phyloP scores from a whole-genome alignment of 2,329 filamentous ascomycete genomes.

The Paecilomyces sp. region DNA sequence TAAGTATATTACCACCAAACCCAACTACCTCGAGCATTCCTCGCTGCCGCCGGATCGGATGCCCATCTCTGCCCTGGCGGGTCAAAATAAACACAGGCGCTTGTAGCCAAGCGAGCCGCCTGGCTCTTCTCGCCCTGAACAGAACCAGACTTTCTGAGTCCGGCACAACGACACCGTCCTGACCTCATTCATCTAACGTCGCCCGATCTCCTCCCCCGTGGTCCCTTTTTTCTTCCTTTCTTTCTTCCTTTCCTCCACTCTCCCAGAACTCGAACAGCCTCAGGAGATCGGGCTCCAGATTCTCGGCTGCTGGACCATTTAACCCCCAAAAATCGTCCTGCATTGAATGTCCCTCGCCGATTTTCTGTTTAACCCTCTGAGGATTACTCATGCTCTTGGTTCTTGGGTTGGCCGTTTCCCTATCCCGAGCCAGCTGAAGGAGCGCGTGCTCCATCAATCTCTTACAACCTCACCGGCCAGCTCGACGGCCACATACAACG shows the following conservation, averaged over 20 bases:
- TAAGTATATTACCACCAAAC: neutral
- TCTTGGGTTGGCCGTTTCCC: neutral
- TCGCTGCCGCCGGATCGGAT: neutral
- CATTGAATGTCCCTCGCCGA: neutral
- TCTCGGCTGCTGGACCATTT: neutral
- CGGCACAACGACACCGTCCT: neutral
- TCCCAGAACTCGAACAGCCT: constrained; percentile 3
- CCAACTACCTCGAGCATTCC: neutral
- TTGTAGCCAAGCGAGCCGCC: constrained; percentile 15
- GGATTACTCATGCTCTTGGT: neutral
- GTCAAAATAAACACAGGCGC: constrained; percentile 28
- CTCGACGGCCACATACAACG: neutral
- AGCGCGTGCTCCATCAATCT: neutral
- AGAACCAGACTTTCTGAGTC: neutral
- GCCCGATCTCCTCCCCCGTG: neutral
- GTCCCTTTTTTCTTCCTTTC: constrained; percentile 5
- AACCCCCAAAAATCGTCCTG: neutral
- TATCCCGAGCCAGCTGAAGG: neutral
- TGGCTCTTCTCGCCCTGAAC: constrained; percentile 4
- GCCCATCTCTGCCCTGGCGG: constrained; percentile 12
- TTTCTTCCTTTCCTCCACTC: constrained; percentile 4
- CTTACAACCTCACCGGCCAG: constrained; percentile 1
- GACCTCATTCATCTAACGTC: neutral
- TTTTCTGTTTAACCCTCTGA: neutral
- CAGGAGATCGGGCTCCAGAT: neutral